phyloP scores from a whole-genome alignment of 2,329 filamentous ascomycete species.

The Fusarium phyllophilum region DNA sequence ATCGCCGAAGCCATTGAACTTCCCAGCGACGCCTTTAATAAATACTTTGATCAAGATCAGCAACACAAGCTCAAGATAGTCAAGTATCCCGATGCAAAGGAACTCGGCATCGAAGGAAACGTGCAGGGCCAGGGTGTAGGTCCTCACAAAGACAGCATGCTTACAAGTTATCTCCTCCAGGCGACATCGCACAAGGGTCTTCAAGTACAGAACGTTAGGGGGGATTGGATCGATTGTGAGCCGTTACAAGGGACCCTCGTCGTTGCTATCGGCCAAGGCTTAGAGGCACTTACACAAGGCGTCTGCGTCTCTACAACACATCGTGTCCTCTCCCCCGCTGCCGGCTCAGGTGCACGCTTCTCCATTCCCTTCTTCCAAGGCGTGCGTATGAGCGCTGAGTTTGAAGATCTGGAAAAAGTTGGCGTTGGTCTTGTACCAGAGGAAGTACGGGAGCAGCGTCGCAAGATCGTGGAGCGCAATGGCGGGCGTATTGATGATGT shows the following conservation, averaged over 20 bases:
- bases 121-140: slow-evolving; percentile 71
- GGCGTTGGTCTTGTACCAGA: slow-evolving; percentile 70
- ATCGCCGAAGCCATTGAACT: slow-evolving; percentile 87
- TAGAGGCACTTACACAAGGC: slow-evolving; percentile 85
- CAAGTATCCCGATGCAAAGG: slow-evolving; percentile 80
- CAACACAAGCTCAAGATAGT: slow-evolving; percentile 94
- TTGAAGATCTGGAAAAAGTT: slow-evolving; percentile 76
- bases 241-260: slow-evolving; percentile 82
- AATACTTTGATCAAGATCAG: slow-evolving; percentile 78
- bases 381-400: slow-evolving; percentile 80
- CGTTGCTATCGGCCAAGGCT: slow-evolving; percentile 86
- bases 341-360: slow-evolving; percentile 77
- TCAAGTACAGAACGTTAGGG: slow-evolving; percentile 83
- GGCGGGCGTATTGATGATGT: slow-evolving; percentile 76
- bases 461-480: slow-evolving; percentile 65
- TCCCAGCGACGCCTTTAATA: slow-evolving; percentile 74
- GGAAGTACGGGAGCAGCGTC: slow-evolving; percentile 69
- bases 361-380: slow-evolving; percentile 91
- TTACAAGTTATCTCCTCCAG: slow-evolving; percentile 84
- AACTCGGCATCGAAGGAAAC: slow-evolving; percentile 60
- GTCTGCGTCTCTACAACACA: slow-evolving; percentile 87
- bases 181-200: slow-evolving; percentile 79
- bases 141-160: slow-evolving; percentile 87
- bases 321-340: slow-evolving; percentile 78
- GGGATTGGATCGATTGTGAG: slow-evolving; percentile 84